Evolutionary conservation across 257 asterid species (phyloP), one percentile per base, ranked within the genome.

Genomic region (Solanum commersonii): DNA sequence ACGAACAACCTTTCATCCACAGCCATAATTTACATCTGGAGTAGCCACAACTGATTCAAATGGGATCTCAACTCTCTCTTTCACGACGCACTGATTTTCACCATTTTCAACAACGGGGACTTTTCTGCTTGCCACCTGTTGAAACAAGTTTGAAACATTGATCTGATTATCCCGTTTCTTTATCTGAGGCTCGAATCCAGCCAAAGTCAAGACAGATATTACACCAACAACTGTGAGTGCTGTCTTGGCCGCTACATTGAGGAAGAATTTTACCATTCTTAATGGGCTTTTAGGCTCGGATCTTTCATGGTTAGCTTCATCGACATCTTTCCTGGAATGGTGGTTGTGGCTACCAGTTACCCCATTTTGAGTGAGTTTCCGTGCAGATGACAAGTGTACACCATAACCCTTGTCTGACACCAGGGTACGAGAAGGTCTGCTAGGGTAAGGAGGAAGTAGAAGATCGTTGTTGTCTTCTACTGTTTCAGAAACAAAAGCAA

Each of bases 401-500:
- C 90, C 90, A 86, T 92, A 93, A 84, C 89, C 91, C 46, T 93
- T 90, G 88, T 94, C 92, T 12, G 95, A 83, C 83, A 91, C 83
- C 25, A 88, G 27, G 33, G 96, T 46, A 23, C 84, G 96, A 89
- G 95, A 92, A 59, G 97, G 98, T 7, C 94, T 91, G 87, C 94
- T 95, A 8, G 98, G 99, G 87, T 97, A 97, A 4, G 99, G 99
- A 33, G 99, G 99, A 71, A 97, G 99, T 88, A 95, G 98, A 87
- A 96, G 99, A 89, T 95, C 98, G 3, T 88, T 94, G 89, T 88
- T 92, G 78, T 96, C 98, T 60, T 96, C 97, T 5, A 88, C 93
- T 38, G 98, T 91, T 92, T 94, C 98, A 49, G 98, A 91, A 14
- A 98, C 99, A 76, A 97, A 97, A 88, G 97, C 89, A 86, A 94